Base-by-base conservation (phyloP, 257 asterid species). In the Dorcoceras hygrometricum region DNA sequence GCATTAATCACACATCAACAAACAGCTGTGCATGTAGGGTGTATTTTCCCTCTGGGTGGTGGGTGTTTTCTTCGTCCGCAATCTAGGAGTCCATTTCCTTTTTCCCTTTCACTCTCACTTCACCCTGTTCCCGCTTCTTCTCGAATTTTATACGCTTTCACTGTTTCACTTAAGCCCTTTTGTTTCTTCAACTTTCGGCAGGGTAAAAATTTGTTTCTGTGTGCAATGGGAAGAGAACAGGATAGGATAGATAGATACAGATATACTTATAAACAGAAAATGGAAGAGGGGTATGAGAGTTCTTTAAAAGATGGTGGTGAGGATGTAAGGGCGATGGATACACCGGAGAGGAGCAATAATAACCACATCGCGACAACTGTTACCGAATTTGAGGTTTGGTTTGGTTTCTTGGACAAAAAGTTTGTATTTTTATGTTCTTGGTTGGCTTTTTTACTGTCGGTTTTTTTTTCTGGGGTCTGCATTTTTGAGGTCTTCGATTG, bases 321-420 rank as follows among this genome's bases (percentile, higher is more conserved):
- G 6, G 81, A 76, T 24, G 84, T 70, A 60, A 72, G 26, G 31
- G 87, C 71, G 71, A 88, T 88, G 97, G 96, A 80, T 61, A 94
- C 97, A 20, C 99, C 97, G 0, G 91, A 86, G 28, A 83, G 84
- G 75, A 79, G 78, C 78, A 84, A 75, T 80, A 79, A 57, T 29
- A 68, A n/a, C 67, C 96, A 86, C 79, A 88, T 83, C 73, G 78
- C 81, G 16, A 57, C 83, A 1, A 77, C 91, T 58, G 18, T 77
- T 54, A 61, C 70, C 70, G 81, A 78, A 71, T 83, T 86, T 57
- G 97, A 94, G 99, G 99, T 93, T 65, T 71, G 71, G 19, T 79
- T 70, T 74, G 25, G 28, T 26, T 63, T 19, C 18, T 58, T 10
- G 0, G 36, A 23, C 62, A 29, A 63, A 23, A 64, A 67, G 50